Evolutionary conservation across 2,329 filamentous ascomycete genomes (phyloP), one percentile per base, ranked within the genome.

Genomic region (Aspergillus sp.): DNA sequence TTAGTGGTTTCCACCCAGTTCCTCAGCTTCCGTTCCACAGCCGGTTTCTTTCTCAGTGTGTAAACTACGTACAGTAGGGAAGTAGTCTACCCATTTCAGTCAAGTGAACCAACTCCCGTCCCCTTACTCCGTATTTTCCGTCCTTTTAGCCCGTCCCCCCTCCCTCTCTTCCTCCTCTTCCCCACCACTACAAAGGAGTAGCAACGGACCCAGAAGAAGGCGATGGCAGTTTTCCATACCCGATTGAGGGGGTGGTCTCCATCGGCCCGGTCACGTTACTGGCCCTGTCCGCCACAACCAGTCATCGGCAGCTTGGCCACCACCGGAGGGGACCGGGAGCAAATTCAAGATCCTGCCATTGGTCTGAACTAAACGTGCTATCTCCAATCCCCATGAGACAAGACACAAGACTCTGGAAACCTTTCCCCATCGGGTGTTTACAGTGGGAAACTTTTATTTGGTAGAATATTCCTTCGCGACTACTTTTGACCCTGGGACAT

Each of bases 261-360:
- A 54, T 70, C 67, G 68, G 68, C 63, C 68, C 67, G 67, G 67
- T 70, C 68, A 70, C 67, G 68, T 69, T 68, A 68, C 61, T 61
- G 25, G 41, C 47, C 17, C 53, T 62, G 57, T 54, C 58, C 60
- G 54, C 59, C 54, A 56, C 54, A 36, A 42, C 42, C 62, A 57
- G 25, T 62, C 48, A 57, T 39, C 44, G 15, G 41, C 47, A 50
- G 17, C 32, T 42, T 44, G 52, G 55, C 23, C 32, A 57, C 56
- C 56, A 44, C 49, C 36, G 39, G 32, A 21, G 19, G 49, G 27
- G 36, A 57, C 42, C 47, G 51, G 49, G 48, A 48, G 41, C 52
- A 54, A 64, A 60, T 58, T 49, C 23, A 23, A 30, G 36, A 17
- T 21, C 10, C 39, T 36, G 38, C 25, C 52, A 62, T 60, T 64